Evolutionary conservation across 1,139 yeast species (phyloP).

Genomic region (Maudiozyma humilis): DNA sequence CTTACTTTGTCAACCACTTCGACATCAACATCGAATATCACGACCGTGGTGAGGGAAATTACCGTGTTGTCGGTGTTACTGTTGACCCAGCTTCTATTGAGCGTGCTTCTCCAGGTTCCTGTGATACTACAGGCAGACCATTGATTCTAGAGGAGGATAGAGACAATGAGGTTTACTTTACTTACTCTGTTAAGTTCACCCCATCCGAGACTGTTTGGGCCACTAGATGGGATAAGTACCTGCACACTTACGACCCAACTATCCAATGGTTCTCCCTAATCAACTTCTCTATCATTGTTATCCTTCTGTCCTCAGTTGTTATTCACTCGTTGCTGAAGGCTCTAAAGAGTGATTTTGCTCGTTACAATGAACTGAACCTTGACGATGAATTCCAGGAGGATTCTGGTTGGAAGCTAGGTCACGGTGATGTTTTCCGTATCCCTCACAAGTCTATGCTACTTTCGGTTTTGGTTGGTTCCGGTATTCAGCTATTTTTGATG

Average conservation of each 20-base stretch:
- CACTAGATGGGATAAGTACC: conserved; percentile 95
- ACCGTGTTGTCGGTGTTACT: conserved; percentile 84
- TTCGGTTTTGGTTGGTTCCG: conserved; percentile 81
- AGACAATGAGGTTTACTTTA: conserved; percentile 43
- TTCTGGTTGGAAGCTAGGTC: conserved; percentile 93
- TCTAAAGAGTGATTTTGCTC: conserved; percentile 73
- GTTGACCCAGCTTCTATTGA: conserved; percentile 63
- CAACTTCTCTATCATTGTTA: conserved; percentile 74
- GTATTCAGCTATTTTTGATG: conserved; percentile 78
- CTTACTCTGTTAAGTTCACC: conserved; percentile 59
- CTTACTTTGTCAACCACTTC: conserved; percentile 71
- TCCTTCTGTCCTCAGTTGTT: conserved; percentile 69
- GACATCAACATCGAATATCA: conserved; percentile 78
- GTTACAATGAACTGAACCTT: conserved; percentile 80
- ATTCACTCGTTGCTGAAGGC: conserved; percentile 75
- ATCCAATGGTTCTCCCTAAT: conserved; percentile 92
- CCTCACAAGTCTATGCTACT: conserved; percentile 66
- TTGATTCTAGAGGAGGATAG: conserved; percentile 38
- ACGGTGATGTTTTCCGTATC: conserved; percentile 90
- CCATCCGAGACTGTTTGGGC: conserved; percentile 84
- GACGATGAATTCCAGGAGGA: conserved; percentile 89
- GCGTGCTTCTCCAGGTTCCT: conserved; percentile 34
- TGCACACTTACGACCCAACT: conserved; percentile 84
- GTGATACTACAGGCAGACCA: conserved; percentile 34
- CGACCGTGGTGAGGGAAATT: conserved; percentile 55